Evolutionary conservation across 1,284 basidiomycete genomes (phyloP).

Genomic region (Earliella scabrosa): DNA sequence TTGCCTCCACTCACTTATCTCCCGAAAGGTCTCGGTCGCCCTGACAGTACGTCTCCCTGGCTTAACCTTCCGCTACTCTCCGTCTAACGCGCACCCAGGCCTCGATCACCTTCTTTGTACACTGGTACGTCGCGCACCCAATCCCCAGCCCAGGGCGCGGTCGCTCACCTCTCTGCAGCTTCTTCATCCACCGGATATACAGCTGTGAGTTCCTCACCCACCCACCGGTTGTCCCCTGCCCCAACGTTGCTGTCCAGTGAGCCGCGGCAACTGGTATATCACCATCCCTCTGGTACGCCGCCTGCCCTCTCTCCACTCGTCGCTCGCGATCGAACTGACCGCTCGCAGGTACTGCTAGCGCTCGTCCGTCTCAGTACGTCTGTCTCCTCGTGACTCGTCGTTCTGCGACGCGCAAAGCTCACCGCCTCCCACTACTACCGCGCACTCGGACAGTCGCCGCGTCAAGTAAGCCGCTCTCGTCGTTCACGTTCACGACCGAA

Average conservation of each 20-base stretch:
- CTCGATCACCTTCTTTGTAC: constrained; percentile 22
- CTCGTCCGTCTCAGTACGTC: constrained; percentile 25
- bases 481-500: not conserved
- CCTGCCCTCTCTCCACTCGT: no score
- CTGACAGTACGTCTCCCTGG: constrained; percentile 13
- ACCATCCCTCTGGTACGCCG: constrained; percentile 43
- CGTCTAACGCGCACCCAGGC: constrained; percentile 3
- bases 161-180: constrained; percentile 4
- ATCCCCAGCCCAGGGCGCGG: not conserved
- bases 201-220: constrained; percentile 16
- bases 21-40: constrained; percentile 13
- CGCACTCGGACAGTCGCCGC: constrained; percentile 15
- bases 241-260: constrained; percentile 34
- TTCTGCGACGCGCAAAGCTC: not conserved
- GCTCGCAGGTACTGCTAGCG: constrained; percentile 27
- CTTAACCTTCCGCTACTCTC: constrained; percentile 40
- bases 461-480: constrained; percentile 3
- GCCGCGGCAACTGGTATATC: constrained; percentile 42
- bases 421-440: not conserved
- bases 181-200: constrained; percentile 24
- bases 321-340: no score
- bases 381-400: no score
- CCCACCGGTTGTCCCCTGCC: not conserved
- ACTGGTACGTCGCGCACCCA: constrained; percentile 19
- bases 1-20: no score